Evolutionary conservation across 805 yeast species (phyloP), one percentile per base, ranked within the genome.

Genomic region (Saccharomycopsis synnaedendra): DNA sequence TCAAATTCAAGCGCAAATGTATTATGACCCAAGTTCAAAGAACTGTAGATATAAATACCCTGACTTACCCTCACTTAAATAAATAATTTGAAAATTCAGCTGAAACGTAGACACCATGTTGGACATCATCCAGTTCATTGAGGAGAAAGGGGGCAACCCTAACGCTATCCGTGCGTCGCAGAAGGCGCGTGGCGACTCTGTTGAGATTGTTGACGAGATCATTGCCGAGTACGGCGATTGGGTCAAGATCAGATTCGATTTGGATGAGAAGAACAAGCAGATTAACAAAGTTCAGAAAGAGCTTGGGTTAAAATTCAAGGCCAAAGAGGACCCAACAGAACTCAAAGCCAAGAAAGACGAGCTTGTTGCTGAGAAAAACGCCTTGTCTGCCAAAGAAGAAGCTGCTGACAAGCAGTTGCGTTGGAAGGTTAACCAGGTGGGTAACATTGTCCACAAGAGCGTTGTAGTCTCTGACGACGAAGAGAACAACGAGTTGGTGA

Each of bases 71-170:
- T 19, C 19, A 19, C 19, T 19, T 19, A 19, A 19, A 19, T 19
- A 19, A 19, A 19, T 19, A 19, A 19, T 19, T 19, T 19, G 19
- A 19, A 19, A 19, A 19, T 19, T 19, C 19, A 19, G 19, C 19
- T 19, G 19, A 8, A 34, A 34, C 36, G 9, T 19, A 39, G n/a
- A 3, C n/a, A 42, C 10, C 47, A 90, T 93, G 98, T 80, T 93
- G 68, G 98, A 93, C 66, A 86, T 93, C 56, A 72, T 82, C 56
- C 84, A 85, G 63, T 93, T 93, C 64, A 82, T 93, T 58, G 95
- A 81, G 58, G 98, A 93, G 63, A 90, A 88, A 69, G 98, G 98
- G 51, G 98, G 98, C 54, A 78, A 89, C 65, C 96, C 98, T 40
- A 90, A 89, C 57, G 71, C 71, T 47, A 87, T 93, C 63, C 83